These are phyloP conservation scores for Crithidia expoeki DNA, from an alignment of 208 protist species.

Conservation along the genomic window DNA sequence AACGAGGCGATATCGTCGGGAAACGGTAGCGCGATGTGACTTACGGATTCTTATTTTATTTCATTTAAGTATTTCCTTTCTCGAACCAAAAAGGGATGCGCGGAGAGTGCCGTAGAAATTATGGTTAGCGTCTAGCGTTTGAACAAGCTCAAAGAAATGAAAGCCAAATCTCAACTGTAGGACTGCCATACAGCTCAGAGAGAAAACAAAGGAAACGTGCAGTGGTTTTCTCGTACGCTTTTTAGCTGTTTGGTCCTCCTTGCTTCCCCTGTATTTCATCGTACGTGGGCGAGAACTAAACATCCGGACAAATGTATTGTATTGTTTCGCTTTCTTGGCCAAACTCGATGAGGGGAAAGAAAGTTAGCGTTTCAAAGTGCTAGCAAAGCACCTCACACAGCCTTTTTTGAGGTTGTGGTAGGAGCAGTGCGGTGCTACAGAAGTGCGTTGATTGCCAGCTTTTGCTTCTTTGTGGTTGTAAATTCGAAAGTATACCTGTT, in stretches of 20 bases:
- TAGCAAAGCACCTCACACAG: too few relatives aligned
- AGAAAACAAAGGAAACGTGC: not conserved
- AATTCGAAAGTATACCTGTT: too few relatives aligned
- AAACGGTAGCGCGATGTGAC: conserved; percentile 5
- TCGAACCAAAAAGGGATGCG: not conserved
- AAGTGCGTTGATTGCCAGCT: too few relatives aligned
- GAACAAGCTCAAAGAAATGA: conserved; percentile 13
- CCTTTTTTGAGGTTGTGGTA: too few relatives aligned
- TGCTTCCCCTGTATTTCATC: too few relatives aligned
- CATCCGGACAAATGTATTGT: conserved; percentile 2
- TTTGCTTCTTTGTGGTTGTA: too few relatives aligned
- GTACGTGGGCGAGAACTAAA: too few relatives aligned
- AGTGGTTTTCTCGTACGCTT: too few relatives aligned
- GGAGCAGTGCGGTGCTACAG: too few relatives aligned
- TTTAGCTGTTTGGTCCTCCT: too few relatives aligned
- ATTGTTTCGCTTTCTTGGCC: not conserved
- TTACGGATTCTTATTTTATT: conserved; percentile 3
- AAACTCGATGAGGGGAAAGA: too few relatives aligned
- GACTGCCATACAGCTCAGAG: not conserved
- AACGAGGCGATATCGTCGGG: not conserved
- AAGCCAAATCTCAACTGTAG: conserved; percentile 9
- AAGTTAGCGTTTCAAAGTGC: too few relatives aligned
- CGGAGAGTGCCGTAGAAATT: conserved; percentile 12
- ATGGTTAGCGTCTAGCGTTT: conserved; percentile 25
- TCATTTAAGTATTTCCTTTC: conserved; percentile 1